Evolutionary conservation across 352 stramenopile species (phyloP).

Genomic region (Globisporangium solare): DNA sequence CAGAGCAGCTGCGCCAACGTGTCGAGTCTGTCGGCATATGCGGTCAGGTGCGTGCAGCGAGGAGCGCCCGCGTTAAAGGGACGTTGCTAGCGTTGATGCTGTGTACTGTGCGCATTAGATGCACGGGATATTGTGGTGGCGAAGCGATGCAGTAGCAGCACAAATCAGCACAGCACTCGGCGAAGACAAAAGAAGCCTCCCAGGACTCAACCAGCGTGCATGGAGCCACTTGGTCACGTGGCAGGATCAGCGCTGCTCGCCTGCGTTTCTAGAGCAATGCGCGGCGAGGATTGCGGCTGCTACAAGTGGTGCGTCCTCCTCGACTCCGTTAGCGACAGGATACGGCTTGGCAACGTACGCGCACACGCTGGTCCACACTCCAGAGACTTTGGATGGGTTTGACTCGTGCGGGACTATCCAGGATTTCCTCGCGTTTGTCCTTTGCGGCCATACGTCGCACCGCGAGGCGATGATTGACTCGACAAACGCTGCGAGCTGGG

Average conservation of each 20-base stretch:
- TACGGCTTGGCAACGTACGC: constrained; percentile 73
- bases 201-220: neutral
- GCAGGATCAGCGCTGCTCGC: constrained; percentile 74
- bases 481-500: constrained; percentile 78
- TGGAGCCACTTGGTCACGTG: constrained; percentile 76
- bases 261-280: constrained; percentile 41
- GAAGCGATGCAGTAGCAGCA: constrained; percentile 9
- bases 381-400: constrained; percentile 34
- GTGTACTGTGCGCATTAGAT: constrained; percentile 33
- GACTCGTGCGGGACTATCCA: constrained; percentile 79
- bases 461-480: constrained; percentile 54
- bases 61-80: no score
- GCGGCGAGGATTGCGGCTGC: constrained; percentile 15
- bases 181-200: no score
- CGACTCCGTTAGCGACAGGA: constrained; percentile 41
- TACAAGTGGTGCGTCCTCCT: constrained; percentile 3
- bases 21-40: constrained; percentile 59
- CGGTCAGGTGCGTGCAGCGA: constrained; percentile 36
- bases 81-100: neutral
- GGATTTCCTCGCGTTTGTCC: constrained; percentile 66
- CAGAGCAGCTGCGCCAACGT: constrained; percentile 15
- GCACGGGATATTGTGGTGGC: constrained; percentile 86
- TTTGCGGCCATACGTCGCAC: constrained; percentile 47
- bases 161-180: no score
- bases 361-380: constrained; percentile 35